phyloP scores from a whole-genome alignment of 345 rosid genomes.

The Boechera retrofracta region DNA sequence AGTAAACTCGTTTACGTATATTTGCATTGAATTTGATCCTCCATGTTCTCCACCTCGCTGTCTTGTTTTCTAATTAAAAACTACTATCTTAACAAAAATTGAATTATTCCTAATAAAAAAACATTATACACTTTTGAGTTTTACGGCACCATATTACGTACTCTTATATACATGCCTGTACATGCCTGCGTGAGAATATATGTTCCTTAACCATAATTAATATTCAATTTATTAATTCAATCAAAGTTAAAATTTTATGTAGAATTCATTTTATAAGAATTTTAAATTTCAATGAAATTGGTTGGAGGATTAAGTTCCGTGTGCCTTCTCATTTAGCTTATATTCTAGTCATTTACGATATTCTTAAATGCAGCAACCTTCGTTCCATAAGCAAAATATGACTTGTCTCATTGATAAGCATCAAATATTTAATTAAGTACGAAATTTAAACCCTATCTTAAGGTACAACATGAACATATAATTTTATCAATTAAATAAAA shows the following conservation, averaged over 20 bases:
- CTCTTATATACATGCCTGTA: neutral
- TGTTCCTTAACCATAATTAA: no score
- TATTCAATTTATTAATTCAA: no score
- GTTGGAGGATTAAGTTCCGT: neutral
- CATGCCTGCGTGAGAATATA: neutral
- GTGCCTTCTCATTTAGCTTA: neutral
- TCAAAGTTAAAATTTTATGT: no score
- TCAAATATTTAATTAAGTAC: neutral
- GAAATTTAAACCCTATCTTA: no score
- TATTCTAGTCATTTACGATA: neutral
- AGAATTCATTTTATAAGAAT: no score
- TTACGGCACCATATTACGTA: neutral
- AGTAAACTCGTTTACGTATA: no score
- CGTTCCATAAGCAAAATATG: neutral
- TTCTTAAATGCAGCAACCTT: neutral
- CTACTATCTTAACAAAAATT: no score
- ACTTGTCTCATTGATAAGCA: slow-evolving; percentile 5
- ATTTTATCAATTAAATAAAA: no score
- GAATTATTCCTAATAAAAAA: neutral
- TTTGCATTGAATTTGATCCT: no score
- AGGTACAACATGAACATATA: no score
- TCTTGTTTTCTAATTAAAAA: no score
- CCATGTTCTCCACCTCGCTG: no score
- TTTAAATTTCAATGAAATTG: neutral
- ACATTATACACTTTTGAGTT: neutral